Evolutionary conservation across 2,329 filamentous ascomycete genomes (phyloP).

Genomic region (Penicillium sp.): DNA sequence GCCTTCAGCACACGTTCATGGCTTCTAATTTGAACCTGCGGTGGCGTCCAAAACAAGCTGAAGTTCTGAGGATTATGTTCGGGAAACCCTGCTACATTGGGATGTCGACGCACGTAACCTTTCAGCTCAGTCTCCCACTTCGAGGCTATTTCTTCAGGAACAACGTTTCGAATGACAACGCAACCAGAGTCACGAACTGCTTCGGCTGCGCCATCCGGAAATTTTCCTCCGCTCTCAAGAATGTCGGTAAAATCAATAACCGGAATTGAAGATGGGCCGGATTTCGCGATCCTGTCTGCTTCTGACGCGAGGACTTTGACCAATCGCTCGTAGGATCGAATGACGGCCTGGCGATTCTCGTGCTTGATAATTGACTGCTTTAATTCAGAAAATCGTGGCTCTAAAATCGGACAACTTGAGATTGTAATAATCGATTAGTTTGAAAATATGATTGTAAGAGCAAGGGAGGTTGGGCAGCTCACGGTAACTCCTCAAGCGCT

Average conservation of each 20-base stretch:
- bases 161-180: constrained; percentile 20
- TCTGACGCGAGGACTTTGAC: not conserved
- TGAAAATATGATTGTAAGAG: not conserved
- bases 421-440: not conserved
- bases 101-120: constrained; percentile 20
- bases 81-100: constrained; percentile 15
- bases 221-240: not conserved
- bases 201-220: not conserved
- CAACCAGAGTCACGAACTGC: not conserved
- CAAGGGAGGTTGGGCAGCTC: not conserved
- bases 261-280: not conserved
- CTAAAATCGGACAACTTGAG: not conserved
- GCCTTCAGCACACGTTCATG: constrained; percentile 15
- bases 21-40: constrained; percentile 9
- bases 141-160: constrained; percentile 19
- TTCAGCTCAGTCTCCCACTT: constrained; percentile 20
- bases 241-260: not conserved
- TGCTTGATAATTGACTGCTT: not conserved
- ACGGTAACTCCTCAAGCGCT: not conserved
- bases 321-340: not conserved
- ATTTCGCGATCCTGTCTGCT: not conserved
- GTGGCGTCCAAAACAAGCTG: not conserved
- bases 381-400: not conserved
- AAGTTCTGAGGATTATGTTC: constrained; percentile 13
- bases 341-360: not conserved